Percentiles rank a stretch among this genome's conserved stretches.
phyloP scores from a whole-genome alignment of 2,329 filamentous ascomycete genomes.

The Myriosclerotinia duriaeana region DNA sequence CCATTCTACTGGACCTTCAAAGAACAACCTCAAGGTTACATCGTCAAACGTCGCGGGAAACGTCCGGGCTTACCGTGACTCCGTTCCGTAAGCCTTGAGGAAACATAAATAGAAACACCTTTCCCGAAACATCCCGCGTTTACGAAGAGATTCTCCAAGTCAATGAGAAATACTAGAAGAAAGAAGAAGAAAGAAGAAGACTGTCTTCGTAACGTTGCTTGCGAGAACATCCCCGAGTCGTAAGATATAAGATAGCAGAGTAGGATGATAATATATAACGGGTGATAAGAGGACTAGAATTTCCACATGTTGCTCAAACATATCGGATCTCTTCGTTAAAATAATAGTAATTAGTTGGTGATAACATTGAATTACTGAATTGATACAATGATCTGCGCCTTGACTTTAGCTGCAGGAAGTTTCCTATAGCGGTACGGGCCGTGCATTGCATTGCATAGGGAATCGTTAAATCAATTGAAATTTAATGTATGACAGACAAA shows the following conservation, averaged over 20 bases:
- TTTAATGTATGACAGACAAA: constrained; percentile 19
- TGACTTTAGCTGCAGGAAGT: constrained; percentile 14
- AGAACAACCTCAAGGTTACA: constrained; percentile 4
- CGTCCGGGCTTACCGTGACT: not conserved
- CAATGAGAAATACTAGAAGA: not conserved
- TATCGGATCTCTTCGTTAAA: not conserved
- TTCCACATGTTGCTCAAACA: constrained; percentile 4
- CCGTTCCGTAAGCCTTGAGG: constrained; percentile 12
- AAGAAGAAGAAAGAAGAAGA: not conserved
- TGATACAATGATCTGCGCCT: constrained; percentile 1
- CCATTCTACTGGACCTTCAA: constrained; percentile 10
- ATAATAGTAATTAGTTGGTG: constrained; percentile 1
- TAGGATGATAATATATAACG: not conserved
- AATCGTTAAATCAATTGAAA: constrained; percentile 18
- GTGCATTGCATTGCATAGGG: constrained; percentile 16
- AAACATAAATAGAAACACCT: constrained; percentile 1
- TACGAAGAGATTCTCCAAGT: constrained; percentile 1
- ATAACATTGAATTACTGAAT: too few relatives aligned
- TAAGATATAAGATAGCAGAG: constrained; percentile 6
- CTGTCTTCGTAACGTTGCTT: constrained; percentile 13
- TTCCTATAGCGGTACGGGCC: constrained; percentile 21
- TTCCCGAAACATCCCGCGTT: not conserved
- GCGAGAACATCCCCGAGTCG: not conserved
- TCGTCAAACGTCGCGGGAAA: constrained; percentile 3
- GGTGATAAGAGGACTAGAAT: constrained; percentile 1